Conservation (phyloP, 495 filamentous ascomycete genomes). For the Trichoderma reesei region DNA sequence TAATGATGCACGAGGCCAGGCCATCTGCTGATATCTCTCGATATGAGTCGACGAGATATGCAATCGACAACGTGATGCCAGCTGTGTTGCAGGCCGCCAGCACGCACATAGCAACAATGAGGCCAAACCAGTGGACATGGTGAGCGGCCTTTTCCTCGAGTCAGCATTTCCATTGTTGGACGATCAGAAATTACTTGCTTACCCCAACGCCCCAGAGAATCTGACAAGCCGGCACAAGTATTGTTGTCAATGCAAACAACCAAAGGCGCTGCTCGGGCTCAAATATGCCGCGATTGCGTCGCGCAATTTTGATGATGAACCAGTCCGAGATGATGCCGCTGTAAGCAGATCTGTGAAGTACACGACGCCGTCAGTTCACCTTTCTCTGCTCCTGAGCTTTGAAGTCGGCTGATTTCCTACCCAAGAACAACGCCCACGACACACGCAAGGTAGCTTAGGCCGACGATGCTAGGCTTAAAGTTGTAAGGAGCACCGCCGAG, state of each 20-base stretch:
- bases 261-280: slow-evolving; percentile 56
- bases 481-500: slow-evolving; percentile 48
- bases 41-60: slow-evolving; percentile 56
- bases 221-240: slow-evolving; percentile 47
- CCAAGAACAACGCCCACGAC: slow-evolving; percentile 45
- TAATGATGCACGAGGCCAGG: slow-evolving; percentile 41
- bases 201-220: slow-evolving; percentile 59
- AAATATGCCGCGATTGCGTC: slow-evolving; percentile 51
- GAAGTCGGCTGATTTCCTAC: slow-evolving; percentile 19
- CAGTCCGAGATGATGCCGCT: slow-evolving; percentile 45
- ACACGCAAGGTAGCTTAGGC: slow-evolving; percentile 50
- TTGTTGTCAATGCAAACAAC: slow-evolving; percentile 45
- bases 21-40: slow-evolving; percentile 44
- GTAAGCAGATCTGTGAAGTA: slow-evolving; percentile 14
- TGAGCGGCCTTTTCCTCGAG: slow-evolving; percentile 35
- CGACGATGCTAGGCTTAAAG: slow-evolving; percentile 49
- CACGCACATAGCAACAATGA: slow-evolving; percentile 52
- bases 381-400: not conserved
- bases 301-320: slow-evolving; percentile 47
- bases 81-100: slow-evolving; percentile 48
- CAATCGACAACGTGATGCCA: slow-evolving; percentile 49
- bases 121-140: slow-evolving; percentile 50
- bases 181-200: not conserved
- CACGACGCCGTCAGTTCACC: not conserved
- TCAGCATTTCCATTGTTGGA: not conserved